phyloP scores from a whole-genome alignment of 2,329 filamentous ascomycete genomes.

The Ceratocystis variospora region DNA sequence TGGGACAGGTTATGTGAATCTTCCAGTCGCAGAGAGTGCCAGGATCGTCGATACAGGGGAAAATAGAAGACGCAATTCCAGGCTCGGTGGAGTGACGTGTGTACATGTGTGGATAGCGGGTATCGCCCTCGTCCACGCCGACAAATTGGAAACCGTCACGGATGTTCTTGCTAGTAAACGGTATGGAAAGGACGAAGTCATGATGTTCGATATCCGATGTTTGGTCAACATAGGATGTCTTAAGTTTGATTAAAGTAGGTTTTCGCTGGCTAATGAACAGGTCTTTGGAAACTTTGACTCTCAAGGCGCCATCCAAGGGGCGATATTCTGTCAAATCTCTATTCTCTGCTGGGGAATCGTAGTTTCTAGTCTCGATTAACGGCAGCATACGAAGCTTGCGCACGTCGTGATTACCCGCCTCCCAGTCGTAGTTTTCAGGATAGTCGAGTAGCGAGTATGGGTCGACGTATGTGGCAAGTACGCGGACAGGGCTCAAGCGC shows the following conservation, averaged over 20 bases:
- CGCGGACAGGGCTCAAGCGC: constrained; percentile 19
- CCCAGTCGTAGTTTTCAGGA: constrained; percentile 46
- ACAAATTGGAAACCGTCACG: constrained; percentile 87
- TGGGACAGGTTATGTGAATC: constrained; percentile 71
- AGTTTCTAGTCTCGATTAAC: constrained; percentile 37
- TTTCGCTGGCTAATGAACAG: constrained; percentile 23
- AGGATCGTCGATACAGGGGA: constrained; percentile 83
- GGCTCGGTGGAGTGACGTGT: constrained; percentile 68
- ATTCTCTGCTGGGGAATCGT: constrained; percentile 41
- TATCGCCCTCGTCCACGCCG: constrained; percentile 65
- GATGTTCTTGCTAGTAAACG: constrained; percentile 62
- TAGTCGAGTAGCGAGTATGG: constrained; percentile 53
- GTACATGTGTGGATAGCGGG: constrained; percentile 80
- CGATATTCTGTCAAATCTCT: constrained; percentile 43
- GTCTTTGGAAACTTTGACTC: constrained; percentile 25
- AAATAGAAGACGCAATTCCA: constrained; percentile 70
- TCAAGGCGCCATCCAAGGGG: constrained; percentile 40
- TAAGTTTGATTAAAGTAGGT: constrained; percentile 37
- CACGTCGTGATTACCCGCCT: constrained; percentile 62
- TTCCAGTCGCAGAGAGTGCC: constrained; percentile 75
- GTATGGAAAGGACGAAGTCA: constrained; percentile 46
- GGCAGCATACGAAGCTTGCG: constrained; percentile 52
- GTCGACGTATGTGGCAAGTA: constrained; percentile 39
- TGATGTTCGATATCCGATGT: constrained; percentile 24
- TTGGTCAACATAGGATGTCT: constrained; percentile 29